These are phyloP conservation scores for Abelmoschus esculentus DNA, from an alignment of 345 rosid genomes.

Conservation along the genomic window DNA sequence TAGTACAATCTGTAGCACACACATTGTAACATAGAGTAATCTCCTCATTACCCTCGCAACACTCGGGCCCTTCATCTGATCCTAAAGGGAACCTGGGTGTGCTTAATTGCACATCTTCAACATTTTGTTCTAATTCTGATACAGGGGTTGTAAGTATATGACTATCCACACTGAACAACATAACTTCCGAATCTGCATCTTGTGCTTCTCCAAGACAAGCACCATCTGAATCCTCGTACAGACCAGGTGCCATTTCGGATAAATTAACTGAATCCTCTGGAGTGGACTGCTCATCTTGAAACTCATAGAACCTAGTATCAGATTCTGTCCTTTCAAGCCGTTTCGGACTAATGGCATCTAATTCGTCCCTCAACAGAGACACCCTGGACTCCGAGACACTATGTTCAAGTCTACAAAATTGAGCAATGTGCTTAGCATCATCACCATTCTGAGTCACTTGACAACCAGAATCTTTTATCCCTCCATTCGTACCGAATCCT, in stretches of 20 bases:
- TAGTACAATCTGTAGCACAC: slow-evolving; percentile 44
- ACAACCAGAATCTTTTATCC: slow-evolving; percentile 13
- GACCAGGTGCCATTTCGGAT: slow-evolving; percentile 46
- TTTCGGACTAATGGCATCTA: slow-evolving; percentile 24
- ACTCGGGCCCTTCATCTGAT: slow-evolving; percentile 57
- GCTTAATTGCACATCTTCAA: slow-evolving; percentile 45
- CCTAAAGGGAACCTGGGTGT: slow-evolving; percentile 77
- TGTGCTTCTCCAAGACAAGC: slow-evolving; percentile 41
- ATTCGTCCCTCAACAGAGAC: slow-evolving; percentile 37
- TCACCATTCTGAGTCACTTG: slow-evolving; percentile 16
- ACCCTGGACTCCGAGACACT: slow-evolving; percentile 58
- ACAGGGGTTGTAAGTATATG: slow-evolving; percentile 73
- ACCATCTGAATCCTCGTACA: slow-evolving; percentile 39
- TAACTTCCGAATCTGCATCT: slow-evolving; percentile 53
- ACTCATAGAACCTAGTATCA: slow-evolving; percentile 67
- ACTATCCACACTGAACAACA: slow-evolving; percentile 83
- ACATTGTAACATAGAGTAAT: slow-evolving; percentile 45
- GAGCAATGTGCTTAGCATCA: slow-evolving; percentile 22
- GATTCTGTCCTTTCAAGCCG: slow-evolving; percentile 65
- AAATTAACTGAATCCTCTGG: slow-evolving; percentile 37
- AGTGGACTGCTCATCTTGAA: slow-evolving; percentile 57
- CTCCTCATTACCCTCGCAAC: slow-evolving; percentile 52
- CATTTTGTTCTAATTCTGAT: slow-evolving; percentile 49
- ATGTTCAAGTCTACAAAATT: slow-evolving; percentile 45
- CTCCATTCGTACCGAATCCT: slow-evolving; percentile 22